Evolutionary conservation across 1,284 basidiomycete species (phyloP).

Genomic region (Mycena citricolor): DNA sequence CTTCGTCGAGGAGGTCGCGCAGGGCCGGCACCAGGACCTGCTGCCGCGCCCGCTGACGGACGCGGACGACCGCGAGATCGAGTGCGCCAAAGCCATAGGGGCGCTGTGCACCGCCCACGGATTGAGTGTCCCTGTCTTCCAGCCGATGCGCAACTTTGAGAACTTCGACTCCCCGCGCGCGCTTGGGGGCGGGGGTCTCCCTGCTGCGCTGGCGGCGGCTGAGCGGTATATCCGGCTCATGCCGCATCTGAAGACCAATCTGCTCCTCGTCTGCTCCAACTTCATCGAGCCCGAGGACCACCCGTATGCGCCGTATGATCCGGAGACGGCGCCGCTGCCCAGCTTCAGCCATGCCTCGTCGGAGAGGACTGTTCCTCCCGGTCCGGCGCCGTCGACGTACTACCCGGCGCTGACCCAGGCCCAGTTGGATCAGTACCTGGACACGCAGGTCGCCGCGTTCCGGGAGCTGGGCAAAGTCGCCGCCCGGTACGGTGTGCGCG

Average conservation of each 20-base stretch:
- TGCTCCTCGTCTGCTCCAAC: constrained; percentile 30
- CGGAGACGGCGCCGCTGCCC: background rate
- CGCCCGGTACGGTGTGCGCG: constrained; percentile 25
- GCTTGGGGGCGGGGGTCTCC: constrained; percentile 15
- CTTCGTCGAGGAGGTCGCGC: constrained; percentile 26
- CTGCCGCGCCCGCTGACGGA: constrained; percentile 14
- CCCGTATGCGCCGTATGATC: constrained; percentile 15
- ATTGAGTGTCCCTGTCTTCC: constrained; percentile 27
- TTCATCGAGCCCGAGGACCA: constrained; percentile 21
- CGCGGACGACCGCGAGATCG: constrained; percentile 22
- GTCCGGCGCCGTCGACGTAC: constrained; percentile 8
- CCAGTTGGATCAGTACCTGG: constrained; percentile 23
- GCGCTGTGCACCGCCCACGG: constrained; percentile 21
- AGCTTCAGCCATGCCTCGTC: background rate
- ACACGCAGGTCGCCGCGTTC: constrained; percentile 28
- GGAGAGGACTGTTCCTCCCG: constrained; percentile 3
- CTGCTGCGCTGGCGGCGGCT: constrained; percentile 21
- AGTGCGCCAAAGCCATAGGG: constrained; percentile 25
- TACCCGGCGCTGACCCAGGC: constrained; percentile 10
- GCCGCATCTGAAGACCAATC: constrained; percentile 24
- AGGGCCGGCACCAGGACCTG: constrained; percentile 24
- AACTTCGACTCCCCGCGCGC: constrained; percentile 25
- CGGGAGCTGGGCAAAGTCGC: constrained; percentile 24
- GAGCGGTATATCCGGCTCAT: constrained; percentile 28
- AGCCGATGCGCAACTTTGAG: constrained; percentile 29